Evolutionary conservation across 768 basidiomycete species (phyloP).

Genomic region (Xerocomellus intermedius): DNA sequence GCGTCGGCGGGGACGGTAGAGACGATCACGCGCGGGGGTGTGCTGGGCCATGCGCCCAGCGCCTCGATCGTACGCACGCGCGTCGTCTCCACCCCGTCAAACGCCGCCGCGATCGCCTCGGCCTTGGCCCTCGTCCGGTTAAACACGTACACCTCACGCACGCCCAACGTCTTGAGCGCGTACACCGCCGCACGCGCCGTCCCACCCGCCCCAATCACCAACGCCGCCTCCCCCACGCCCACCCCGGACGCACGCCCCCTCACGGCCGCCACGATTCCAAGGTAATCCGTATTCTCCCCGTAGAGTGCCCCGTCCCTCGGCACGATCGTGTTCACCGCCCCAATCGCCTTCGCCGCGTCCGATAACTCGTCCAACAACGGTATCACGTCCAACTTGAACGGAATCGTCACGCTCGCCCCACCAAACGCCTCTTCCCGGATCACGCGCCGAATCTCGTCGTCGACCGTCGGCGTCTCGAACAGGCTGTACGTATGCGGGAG

Average conservation of each 20-base stretch:
- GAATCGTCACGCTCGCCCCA: conserved; percentile 96
- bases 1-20: conserved; percentile 82
- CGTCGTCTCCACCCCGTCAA: conserved; percentile 42
- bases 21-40: conserved; percentile 71
- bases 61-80: conserved; percentile 58
- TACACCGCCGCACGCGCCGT: conserved; percentile 94
- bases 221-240: conserved; percentile 42
- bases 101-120: conserved; percentile 59
- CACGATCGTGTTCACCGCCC: conserved; percentile 94
- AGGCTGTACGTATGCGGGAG: conserved; percentile 80
- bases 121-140: conserved; percentile 84
- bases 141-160: conserved; percentile 74
- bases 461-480: conserved; percentile 70
- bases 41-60: conserved; percentile 53
- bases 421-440: conserved; percentile 76
- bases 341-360: conserved; percentile 78
- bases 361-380: conserved; percentile 78
- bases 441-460: conserved; percentile 60
- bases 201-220: conserved; percentile 95
- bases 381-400: conserved; percentile 90
- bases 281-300: conserved; percentile 97
- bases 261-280: conserved; percentile 72
- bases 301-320: conserved; percentile 46
- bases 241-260: conserved; percentile 42
- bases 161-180: conserved; percentile 70